Percentiles rank a stretch among this genome's conserved stretches.
Evolutionary conservation across 1,284 basidiomycete genomes (phyloP).

Genomic region (Ceratobasidium sp.): DNA sequence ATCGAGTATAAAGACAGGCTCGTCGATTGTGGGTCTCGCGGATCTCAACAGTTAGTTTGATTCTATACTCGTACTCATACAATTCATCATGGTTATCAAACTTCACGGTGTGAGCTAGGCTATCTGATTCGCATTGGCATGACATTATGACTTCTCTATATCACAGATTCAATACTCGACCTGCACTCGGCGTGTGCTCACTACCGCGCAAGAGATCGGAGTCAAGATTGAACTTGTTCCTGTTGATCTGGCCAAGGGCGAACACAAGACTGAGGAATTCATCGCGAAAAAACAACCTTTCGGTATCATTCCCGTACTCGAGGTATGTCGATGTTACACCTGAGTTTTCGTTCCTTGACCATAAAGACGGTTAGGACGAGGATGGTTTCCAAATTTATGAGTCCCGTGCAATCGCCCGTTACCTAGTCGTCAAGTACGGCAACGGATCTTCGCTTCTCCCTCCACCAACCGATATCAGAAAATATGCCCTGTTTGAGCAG

Average conservation of each 20-base stretch:
- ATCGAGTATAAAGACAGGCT: not conserved
- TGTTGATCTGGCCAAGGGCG: conserved; percentile 62
- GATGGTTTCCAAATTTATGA: conserved; percentile 58
- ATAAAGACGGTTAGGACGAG: conserved; percentile 48
- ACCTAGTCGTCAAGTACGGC: conserved; percentile 64
- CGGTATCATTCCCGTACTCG: conserved; percentile 47
- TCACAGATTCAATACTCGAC: conserved; percentile 57
- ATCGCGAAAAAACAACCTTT: conserved; percentile 47
- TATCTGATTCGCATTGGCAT: not conserved
- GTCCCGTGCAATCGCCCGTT: conserved; percentile 69
- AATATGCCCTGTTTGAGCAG: conserved; percentile 57
- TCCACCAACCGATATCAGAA: conserved; percentile 56
- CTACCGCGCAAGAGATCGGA: conserved; percentile 66
- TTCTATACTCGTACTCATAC: not conserved
- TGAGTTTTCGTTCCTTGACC: not conserved
- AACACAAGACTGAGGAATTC: conserved; percentile 52
- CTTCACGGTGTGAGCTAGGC: conserved; percentile 9
- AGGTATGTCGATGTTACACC: conserved; percentile 17
- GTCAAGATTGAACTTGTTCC: conserved; percentile 66
- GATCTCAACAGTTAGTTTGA: too few relatives aligned
- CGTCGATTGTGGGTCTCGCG: not conserved
- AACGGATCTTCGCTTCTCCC: conserved; percentile 48
- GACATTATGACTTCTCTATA: too few relatives aligned
- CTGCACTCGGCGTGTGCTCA: conserved; percentile 65
- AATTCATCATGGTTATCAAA: conserved; percentile 25